A percentile compares a stretch with the other conserved stretches of the same genome.
Evolutionary conservation across 129 eudicot genomes (phyloP).

Genomic region (Lactuca sativa): DNA sequence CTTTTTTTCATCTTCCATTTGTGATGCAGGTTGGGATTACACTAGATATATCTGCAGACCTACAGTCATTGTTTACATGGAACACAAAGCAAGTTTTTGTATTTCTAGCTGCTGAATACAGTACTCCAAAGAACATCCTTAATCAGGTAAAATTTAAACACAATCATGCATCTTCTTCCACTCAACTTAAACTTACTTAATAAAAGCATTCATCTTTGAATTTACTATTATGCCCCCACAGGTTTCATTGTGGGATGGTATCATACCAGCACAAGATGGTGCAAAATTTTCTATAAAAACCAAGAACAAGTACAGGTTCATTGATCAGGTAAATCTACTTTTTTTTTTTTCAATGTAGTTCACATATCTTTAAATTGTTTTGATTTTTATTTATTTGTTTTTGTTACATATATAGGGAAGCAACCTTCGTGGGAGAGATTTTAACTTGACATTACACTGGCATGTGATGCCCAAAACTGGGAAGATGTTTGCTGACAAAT

Average conservation of each 20-base stretch:
- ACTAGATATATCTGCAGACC: constrained; percentile 75
- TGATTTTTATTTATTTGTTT: neutral
- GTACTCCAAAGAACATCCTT: constrained; percentile 71
- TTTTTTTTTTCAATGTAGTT: neutral
- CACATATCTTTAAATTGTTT: neutral
- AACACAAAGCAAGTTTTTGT: constrained; percentile 98
- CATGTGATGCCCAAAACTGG: constrained; percentile 99
- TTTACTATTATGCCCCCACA: constrained; percentile 23
- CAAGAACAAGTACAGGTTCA: constrained; percentile 79
- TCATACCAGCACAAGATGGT: constrained; percentile 66
- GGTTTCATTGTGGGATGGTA: constrained; percentile 90
- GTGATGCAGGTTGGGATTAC: constrained; percentile 76
- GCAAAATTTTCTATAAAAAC: constrained; percentile 66
- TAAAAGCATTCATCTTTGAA: neutral
- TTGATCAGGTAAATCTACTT: constrained; percentile 65
- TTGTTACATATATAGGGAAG: constrained; percentile 50
- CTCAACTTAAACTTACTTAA: no score
- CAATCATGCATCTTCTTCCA: neutral
- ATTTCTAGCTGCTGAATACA: constrained; percentile 97
- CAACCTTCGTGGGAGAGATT: constrained; percentile 78
- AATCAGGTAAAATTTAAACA: constrained; percentile 61
- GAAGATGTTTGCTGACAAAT: constrained; percentile 86
- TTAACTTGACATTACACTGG: constrained; percentile 91
- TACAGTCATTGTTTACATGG: constrained; percentile 92
- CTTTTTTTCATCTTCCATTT: neutral